Base-by-base conservation (phyloP, 2,329 filamentous ascomycete species). In the Trichoderma afroharzianum region DNA sequence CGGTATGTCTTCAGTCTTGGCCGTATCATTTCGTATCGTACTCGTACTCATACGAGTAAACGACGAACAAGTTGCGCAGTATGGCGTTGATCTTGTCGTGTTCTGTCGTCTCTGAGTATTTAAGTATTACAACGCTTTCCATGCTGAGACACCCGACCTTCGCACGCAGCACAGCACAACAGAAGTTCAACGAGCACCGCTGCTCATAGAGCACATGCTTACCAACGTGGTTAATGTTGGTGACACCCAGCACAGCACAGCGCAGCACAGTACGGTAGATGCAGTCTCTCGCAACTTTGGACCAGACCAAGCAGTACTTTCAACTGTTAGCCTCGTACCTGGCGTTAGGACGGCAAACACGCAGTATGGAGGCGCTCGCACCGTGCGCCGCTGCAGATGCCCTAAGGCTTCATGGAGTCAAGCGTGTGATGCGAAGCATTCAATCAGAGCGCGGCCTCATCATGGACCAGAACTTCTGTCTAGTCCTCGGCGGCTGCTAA, bases 401-500 rank as follows among this genome's bases (percentile, higher is more conserved):
- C 53, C 67, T 69, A 69, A 28, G 18, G 57, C 55, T 8, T 6
- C 14, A 53, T 11, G 28, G 12, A 39, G 39, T 26, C 43, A 69
- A 53, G 67, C 67, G 67, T 50, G 67, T 69, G 67, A 61, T 69
- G 43, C 26, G 28, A 33, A 66, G 36, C 63, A 33, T 24, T 26
- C 63, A 67, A 67, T 67, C 63, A 67, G 63, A 57, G 50, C 30
- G 47, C 63, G 50, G 50, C 47, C 18, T 67, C 50, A 24, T 67
- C 63, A 57, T 61, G 26, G 67, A 32, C 39, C 57, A 69, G 67
- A 69, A 62, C 67, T 69, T 69, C 26, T 69, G 57, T 21, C 57
- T 39, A 69, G 67, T 11, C 39, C 67, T 69, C 53, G 61, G 67
- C 67, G 67, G 67, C 67, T 69, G 67, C 67, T 62, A 62, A 55